Conservation (phyloP, 2,329 filamentous ascomycete genomes). For the Penicillium verrucosum region DNA sequence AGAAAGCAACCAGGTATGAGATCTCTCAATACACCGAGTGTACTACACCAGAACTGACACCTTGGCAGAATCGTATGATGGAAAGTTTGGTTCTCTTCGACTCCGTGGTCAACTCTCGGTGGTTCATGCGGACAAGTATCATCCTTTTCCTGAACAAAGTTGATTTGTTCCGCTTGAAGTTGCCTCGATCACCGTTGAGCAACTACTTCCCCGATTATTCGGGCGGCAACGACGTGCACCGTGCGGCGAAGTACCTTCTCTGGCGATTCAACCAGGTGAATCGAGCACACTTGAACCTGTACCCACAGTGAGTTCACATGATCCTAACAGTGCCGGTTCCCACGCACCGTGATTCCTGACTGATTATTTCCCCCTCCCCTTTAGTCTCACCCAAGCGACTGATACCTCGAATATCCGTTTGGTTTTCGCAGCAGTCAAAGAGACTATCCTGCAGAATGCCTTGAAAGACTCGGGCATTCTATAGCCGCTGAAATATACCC, state of each 20-base stretch:
- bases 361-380: slow-evolving; percentile 19
- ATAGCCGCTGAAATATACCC: slow-evolving; percentile 34
- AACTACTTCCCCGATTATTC: slow-evolving; percentile 99
- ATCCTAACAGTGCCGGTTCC: neutral
- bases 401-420: slow-evolving; percentile 98
- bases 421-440: slow-evolving; percentile 96
- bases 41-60: slow-evolving; percentile 8
- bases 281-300: slow-evolving; percentile 89
- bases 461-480: slow-evolving; percentile 97
- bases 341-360: slow-evolving; percentile 9
- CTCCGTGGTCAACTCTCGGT: slow-evolving; percentile 96
- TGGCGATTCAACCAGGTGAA: slow-evolving; percentile 99
- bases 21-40: slow-evolving; percentile 10
- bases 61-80: slow-evolving; percentile 96
- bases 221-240: slow-evolving; percentile 94
- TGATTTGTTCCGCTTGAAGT: slow-evolving; percentile 94
- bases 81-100: slow-evolving; percentile 95
- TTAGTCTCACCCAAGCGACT: slow-evolving; percentile 92
- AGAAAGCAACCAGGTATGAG: slow-evolving; percentile 86
- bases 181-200: slow-evolving; percentile 79
- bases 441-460: slow-evolving; percentile 97
- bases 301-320: slow-evolving; percentile 76
- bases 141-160: slow-evolving; percentile 99
- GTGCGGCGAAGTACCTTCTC: slow-evolving; percentile 93
- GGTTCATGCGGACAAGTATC: slow-evolving; percentile 99